A percentile compares a stretch with the other conserved stretches of the same genome.
phyloP scores from a whole-genome alignment of 768 basidiomycete species.

The Collybiopsis luxurians region DNA sequence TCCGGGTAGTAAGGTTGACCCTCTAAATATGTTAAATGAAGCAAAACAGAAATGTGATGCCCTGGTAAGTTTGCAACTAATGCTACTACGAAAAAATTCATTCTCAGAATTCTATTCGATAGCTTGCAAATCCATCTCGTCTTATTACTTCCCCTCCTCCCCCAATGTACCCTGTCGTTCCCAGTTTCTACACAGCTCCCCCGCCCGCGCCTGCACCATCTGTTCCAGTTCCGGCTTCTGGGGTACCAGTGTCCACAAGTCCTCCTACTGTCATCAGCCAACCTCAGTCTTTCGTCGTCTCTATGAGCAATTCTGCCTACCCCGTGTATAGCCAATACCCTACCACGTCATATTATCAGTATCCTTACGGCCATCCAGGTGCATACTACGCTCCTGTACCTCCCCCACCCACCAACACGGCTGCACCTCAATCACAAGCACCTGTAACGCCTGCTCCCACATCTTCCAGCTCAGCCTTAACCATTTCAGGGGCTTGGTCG shows the following conservation, averaged over 20 bases:
- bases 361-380: conserved; percentile 30
- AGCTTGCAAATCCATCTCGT: conserved; percentile 76
- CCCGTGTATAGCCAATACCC: conserved; percentile 50
- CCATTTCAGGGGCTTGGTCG: conserved; percentile 62
- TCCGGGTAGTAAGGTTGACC: conserved; percentile 66
- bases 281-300: conserved; percentile 70
- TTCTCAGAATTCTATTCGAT: background rate
- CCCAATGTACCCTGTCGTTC: conserved; percentile 47
- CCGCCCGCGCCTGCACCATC: conserved; percentile 22
- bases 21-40: conserved; percentile 68
- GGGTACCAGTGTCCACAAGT: conserved; percentile 26
- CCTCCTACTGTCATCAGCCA: conserved; percentile 59
- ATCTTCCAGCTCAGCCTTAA: conserved; percentile 18
- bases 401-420: conserved; percentile 8
- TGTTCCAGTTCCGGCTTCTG: conserved; percentile 22
- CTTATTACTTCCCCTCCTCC: conserved; percentile 67
- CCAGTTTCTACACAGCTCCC: conserved; percentile 39
- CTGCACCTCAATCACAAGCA: conserved; percentile 12
- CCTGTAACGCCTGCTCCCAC: conserved; percentile 15
- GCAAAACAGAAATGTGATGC: conserved; percentile 78
- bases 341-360: conserved; percentile 62
- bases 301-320: conserved; percentile 49
- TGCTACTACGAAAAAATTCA: background rate
- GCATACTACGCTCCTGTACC: conserved; percentile 11
- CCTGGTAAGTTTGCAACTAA: conserved; percentile 47